Evolutionary conservation across 2,329 filamentous ascomycete species (phyloP), one percentile per base, ranked within the genome.

Genomic region (Magnaporthiopsis incrustans): DNA sequence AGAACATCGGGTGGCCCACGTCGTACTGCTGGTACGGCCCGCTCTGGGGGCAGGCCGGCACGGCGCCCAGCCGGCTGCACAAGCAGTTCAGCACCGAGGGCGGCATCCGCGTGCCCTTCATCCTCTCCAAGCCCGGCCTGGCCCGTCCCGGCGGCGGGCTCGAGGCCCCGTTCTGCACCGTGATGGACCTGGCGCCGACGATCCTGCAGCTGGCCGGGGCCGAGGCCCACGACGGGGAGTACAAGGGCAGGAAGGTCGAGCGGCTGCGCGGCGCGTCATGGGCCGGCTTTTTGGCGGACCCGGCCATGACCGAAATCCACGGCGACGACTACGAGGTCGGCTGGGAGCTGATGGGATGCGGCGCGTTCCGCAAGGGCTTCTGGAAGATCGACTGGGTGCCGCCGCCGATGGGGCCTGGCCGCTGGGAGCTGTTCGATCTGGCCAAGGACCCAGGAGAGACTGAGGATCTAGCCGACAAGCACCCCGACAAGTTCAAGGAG

Each of bases 11-110:
- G 6, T 77, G 78, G 59, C 75, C 73, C 18, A 76, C 84, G 70
- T 80, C 77, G 7, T 85, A 83, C 69, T 78, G 83, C 65, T 85
- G 82, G 82, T 85, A 85, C 65, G 82, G 83, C 0, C 78, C 81
- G 1, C 78, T 78, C 18, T 85, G 82, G 81, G 82, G 82, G 1
- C 67, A 68, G 10, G 73, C 72, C 3, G 67, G 71, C 25, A 73
- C 70, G 5, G 70, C 71, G 7, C 72, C 72, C 3, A 69, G 68
- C 14, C 65, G 72, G 2, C 66, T 70, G n/a, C 69, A 64, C 60
- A 74, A 74, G 64, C 72, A 73, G 4, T 78, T 74, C 67, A 76
- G 75, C 1, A 78, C 77, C 1, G 77, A 79, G 60, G 78, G 82
- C 3, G 82, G 82, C 50, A 79, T 83, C 25, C 77, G 80, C 15